Percentiles rank a stretch among this genome's conserved stretches.
Conservation (phyloP, 257 asterid genomes). For the Petrea volubilis region DNA sequence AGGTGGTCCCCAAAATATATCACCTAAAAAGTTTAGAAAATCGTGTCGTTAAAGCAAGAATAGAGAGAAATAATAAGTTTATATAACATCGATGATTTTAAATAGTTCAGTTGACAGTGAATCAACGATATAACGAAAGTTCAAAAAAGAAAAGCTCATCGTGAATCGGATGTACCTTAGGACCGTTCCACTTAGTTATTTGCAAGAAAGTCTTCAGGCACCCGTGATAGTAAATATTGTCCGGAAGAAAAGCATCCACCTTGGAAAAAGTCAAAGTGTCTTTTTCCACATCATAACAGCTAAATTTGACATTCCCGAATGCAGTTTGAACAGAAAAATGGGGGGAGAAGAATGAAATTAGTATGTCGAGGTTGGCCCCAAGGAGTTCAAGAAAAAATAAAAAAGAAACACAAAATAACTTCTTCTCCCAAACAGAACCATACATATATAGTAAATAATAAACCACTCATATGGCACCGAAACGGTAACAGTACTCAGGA, state of each 20-base stretch:
- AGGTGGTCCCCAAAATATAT: constrained; percentile 98
- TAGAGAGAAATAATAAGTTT: not conserved
- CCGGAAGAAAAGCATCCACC: constrained; percentile 87
- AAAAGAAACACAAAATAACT: constrained; percentile 2
- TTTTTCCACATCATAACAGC: constrained; percentile 89
- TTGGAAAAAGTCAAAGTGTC: constrained; percentile 83
- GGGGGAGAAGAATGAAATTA: constrained; percentile 3
- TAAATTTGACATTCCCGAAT: constrained; percentile 30
- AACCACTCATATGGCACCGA: not conserved
- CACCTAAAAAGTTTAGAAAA: constrained; percentile 48
- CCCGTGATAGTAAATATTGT: constrained; percentile 85
- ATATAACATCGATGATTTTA: not conserved
- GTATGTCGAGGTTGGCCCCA: not conserved
- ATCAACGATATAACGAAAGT: constrained; percentile 3
- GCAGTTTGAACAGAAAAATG: constrained; percentile 9
- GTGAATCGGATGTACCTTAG: constrained; percentile 64
- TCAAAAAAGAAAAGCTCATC: constrained; percentile 14
- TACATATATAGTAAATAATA: not conserved
- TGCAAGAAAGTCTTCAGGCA: constrained; percentile 91
- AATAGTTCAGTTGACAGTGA: constrained; percentile 11
- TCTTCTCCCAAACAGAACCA: not conserved
- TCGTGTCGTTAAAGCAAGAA: constrained; percentile 16
- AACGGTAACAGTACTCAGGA: constrained; percentile 15
- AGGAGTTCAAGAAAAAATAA: constrained; percentile 8
- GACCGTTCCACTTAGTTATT: constrained; percentile 97